Evolutionary conservation across 2,329 filamentous ascomycete genomes (phyloP).

Genomic region (Exophiala mesophila): DNA sequence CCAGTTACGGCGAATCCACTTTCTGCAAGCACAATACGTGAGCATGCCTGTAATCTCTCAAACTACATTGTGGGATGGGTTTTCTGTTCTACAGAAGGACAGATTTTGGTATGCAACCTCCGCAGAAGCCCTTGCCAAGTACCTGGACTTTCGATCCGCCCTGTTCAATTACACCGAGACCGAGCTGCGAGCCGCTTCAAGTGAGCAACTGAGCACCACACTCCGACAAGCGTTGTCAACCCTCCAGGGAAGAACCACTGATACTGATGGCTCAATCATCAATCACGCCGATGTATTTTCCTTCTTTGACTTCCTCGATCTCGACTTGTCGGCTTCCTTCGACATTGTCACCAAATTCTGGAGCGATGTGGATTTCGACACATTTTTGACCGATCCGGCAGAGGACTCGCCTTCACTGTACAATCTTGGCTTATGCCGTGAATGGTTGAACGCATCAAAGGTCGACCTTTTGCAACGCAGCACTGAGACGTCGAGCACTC

Average conservation of each 20-base stretch:
- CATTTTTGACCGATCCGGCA: conserved; percentile 58
- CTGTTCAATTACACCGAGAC: conserved; percentile 79
- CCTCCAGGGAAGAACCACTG: conserved; percentile 68
- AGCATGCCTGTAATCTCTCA: conserved; percentile 66
- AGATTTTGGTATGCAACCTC: conserved; percentile 67
- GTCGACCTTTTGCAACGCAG: conserved; percentile 55
- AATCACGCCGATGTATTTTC: conserved; percentile 78
- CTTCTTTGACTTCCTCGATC: conserved; percentile 82
- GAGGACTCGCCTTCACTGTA: conserved; percentile 52
- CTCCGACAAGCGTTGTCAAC: conserved; percentile 62
- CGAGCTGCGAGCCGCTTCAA: conserved; percentile 74
- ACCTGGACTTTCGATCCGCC: conserved; percentile 70
- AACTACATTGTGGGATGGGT: conserved; percentile 68
- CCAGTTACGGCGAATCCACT: conserved; percentile 73
- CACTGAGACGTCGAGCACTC: conserved; percentile 29
- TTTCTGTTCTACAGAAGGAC: conserved; percentile 50
- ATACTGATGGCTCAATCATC: conserved; percentile 61
- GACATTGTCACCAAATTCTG: conserved; percentile 57
- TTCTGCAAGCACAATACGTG: conserved; percentile 72
- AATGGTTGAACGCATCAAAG: conserved; percentile 54
- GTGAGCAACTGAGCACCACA: conserved; percentile 63
- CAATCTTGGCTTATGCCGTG: conserved; percentile 64
- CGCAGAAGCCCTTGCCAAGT: conserved; percentile 67
- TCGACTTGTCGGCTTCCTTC: conserved; percentile 48
- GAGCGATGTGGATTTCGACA: conserved; percentile 60